Percentiles rank a stretch among this genome's conserved stretches.
phyloP scores from a whole-genome alignment of 1,139 yeast species.

The Candida sp. region DNA sequence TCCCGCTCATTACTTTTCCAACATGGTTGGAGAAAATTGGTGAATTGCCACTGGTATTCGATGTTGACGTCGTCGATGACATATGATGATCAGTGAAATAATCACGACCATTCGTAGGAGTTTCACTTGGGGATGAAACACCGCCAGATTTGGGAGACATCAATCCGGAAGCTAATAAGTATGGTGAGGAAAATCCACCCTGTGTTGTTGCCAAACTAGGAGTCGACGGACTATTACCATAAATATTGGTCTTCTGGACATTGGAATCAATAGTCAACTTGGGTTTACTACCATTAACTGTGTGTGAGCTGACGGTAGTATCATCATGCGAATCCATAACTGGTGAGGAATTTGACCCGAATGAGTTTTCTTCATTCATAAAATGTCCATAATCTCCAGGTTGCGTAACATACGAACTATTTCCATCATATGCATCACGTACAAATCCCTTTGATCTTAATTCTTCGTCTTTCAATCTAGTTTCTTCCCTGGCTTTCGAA shows the following conservation, averaged over 20 bases:
- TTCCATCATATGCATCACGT: conserved; percentile 23
- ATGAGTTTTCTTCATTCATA: conserved; percentile 21
- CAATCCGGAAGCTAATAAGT: conserved; percentile 54
- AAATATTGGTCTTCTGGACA: conserved; percentile 5
- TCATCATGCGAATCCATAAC: conserved; percentile 32
- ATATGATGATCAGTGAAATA: neutral
- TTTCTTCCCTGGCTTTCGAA: conserved; percentile 77
- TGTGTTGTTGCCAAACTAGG: conserved; percentile 22
- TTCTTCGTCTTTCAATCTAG: conserved; percentile 58
- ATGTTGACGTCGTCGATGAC: neutral
- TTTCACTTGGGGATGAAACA: conserved; percentile 18
- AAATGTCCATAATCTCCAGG: conserved; percentile 15
- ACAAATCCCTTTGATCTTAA: conserved; percentile 36
- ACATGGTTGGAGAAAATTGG: conserved; percentile 18
- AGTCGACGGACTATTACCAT: conserved; percentile 25
- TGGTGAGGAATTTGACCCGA: conserved; percentile 21
- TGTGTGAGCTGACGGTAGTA: conserved; percentile 17
- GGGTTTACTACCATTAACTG: conserved; percentile 14
- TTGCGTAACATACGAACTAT: conserved; percentile 10
- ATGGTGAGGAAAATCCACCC: conserved; percentile 65
- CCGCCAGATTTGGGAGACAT: conserved; percentile 44
- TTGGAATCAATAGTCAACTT: conserved; percentile 35
- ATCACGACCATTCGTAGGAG: conserved; percentile 15
- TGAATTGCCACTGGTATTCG: conserved; percentile 9
- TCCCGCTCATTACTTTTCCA: conserved; percentile 24